phyloP scores from a whole-genome alignment of 2,329 filamentous ascomycete species.

The Ophiocordyceps robertsii region DNA sequence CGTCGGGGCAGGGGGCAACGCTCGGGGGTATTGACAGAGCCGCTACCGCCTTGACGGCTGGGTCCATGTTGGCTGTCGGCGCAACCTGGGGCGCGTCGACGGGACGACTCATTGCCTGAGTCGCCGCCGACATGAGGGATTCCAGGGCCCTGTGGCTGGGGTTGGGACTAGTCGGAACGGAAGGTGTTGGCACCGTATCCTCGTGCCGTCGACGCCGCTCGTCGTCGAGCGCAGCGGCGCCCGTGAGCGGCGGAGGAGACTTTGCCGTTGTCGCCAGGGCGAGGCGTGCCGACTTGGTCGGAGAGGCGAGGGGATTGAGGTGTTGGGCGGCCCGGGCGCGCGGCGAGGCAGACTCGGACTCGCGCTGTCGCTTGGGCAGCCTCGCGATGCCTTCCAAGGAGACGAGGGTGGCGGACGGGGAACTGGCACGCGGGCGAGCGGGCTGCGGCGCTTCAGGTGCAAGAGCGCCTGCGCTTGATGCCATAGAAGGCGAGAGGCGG shows the following conservation, averaged over 20 bases:
- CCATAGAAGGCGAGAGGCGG: conserved; percentile 24
- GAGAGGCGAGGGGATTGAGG: conserved; percentile 29
- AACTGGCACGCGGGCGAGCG: conserved; percentile 18
- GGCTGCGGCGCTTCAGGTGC: conserved; percentile 35
- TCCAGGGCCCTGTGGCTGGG: conserved; percentile 38
- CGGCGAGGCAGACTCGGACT: conserved; percentile 29
- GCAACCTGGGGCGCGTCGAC: conserved; percentile 34
- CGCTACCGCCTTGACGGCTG: conserved; percentile 22
- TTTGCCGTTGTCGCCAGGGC: conserved; percentile 24
- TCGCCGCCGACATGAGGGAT: conserved; percentile 39
- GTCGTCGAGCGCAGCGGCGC: conserved; percentile 40
- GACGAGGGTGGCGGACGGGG: conserved; percentile 18
- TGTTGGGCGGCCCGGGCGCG: conserved; percentile 14
- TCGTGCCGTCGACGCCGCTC: conserved; percentile 33
- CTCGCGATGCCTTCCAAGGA: conserved; percentile 26
- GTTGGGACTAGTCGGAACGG: conserved; percentile 35
- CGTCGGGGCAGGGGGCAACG: conserved; percentile 21
- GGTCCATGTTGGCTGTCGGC: conserved; percentile 29
- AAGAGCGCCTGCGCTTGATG: conserved; percentile 38
- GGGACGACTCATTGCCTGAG: conserved; percentile 40
- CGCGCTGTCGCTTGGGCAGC: conserved; percentile 31
- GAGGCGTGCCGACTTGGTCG: conserved; percentile 39
- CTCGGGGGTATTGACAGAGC: conserved; percentile 18
- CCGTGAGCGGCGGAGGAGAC: conserved; percentile 34
- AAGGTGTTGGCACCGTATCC: conserved; percentile 19